phyloP scores from a whole-genome alignment of 2,329 filamentous ascomycete species.

The Talaromyces atroroseus region DNA sequence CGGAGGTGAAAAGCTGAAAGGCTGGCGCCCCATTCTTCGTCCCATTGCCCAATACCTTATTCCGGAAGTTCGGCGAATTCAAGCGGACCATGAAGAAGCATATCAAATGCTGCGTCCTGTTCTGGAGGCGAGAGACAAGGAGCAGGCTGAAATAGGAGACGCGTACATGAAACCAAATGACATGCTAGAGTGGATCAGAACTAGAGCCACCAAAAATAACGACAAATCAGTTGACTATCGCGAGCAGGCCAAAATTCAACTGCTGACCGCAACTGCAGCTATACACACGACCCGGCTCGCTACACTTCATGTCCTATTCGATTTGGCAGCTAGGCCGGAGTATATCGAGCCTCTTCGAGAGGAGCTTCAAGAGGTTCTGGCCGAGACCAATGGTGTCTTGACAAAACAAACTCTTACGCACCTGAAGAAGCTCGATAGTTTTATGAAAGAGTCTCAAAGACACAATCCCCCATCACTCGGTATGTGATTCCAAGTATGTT shows the following conservation, averaged over 20 bases:
- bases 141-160: not conserved
- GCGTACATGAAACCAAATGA: not conserved
- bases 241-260: conserved; percentile 1
- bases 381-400: conserved; percentile 1
- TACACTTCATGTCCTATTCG: conserved; percentile 1
- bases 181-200: conserved; percentile 2
- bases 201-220: not conserved
- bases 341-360: conserved; percentile 7
- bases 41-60: conserved; percentile 1
- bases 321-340: conserved; percentile 5
- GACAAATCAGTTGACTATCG: conserved; percentile 4
- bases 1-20: not conserved
- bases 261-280: not conserved
- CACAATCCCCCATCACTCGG: conserved; percentile 5
- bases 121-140: not conserved
- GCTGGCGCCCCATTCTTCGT: not conserved
- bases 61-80: conserved; percentile 1
- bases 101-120: conserved; percentile 2
- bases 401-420: conserved; percentile 4
- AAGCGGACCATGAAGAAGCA: conserved; percentile 3
- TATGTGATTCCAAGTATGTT: not conserved
- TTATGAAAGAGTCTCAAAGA: conserved; percentile 6
- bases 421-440: conserved; percentile 5
- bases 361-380: conserved; percentile 1
- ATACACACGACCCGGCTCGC: conserved; percentile 1